Evolutionary conservation across 768 basidiomycete genomes (phyloP).

Genomic region (Lactarius hengduanensis): DNA sequence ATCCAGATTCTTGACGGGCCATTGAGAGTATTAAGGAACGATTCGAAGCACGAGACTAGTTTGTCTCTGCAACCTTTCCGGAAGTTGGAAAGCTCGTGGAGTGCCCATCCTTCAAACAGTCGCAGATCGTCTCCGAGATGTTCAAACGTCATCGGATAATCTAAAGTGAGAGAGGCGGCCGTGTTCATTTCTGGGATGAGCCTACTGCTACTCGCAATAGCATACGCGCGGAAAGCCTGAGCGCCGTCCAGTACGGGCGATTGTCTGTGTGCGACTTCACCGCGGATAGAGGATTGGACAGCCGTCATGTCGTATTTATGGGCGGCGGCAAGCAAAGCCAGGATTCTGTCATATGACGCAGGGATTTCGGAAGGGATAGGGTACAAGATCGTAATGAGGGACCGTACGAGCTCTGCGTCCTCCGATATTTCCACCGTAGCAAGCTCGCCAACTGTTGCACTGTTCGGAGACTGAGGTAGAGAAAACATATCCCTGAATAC

Average conservation of each 20-base stretch:
- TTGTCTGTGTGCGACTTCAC: background rate
- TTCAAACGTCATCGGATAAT: slow-evolving; percentile 6
- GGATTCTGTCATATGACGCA: background rate
- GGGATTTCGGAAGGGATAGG: slow-evolving; percentile 11
- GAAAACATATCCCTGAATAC: slow-evolving; percentile 38
- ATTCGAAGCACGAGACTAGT: background rate
- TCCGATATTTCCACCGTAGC: slow-evolving; percentile 27
- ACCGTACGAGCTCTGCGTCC: slow-evolving; percentile 18
- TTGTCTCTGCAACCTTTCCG: background rate
- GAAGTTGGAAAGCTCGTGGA: background rate
- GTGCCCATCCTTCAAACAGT: background rate
- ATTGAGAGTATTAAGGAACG: background rate
- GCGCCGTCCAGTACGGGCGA: background rate
- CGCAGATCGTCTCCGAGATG: slow-evolving; percentile 1
- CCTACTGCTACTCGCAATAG: slow-evolving; percentile 16
- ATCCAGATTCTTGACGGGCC: background rate
- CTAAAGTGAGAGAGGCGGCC: background rate
- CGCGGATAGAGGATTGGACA: slow-evolving; percentile 6
- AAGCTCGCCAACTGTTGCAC: background rate
- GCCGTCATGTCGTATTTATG: slow-evolving; percentile 32
- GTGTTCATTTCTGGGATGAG: background rate
- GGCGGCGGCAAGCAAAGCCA: slow-evolving; percentile 22
- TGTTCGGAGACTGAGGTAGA: slow-evolving; percentile 33
- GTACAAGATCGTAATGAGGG: slow-evolving; percentile 24
- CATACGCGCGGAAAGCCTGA: slow-evolving; percentile 25